phyloP scores from a whole-genome alignment of 345 rosid genomes.

The Eucalyptus victrix region DNA sequence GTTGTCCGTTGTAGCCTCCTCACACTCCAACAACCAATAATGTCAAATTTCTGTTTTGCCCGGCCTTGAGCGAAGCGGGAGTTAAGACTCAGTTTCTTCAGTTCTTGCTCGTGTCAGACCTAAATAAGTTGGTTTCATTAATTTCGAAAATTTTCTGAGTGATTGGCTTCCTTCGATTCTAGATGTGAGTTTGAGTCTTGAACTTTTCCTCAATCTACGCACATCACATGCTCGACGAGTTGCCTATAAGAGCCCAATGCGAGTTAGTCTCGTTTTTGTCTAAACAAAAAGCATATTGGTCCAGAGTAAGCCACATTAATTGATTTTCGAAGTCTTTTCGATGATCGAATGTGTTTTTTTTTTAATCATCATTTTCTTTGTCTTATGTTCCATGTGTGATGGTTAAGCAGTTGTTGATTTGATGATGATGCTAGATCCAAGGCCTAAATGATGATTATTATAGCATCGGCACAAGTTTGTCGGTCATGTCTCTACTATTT shows the following conservation, averaged over 20 bases:
- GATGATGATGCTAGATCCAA: background rate
- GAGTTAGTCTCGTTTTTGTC: background rate
- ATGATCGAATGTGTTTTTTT: background rate
- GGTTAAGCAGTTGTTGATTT: background rate
- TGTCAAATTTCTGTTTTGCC: too few relatives aligned
- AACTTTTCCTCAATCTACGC: background rate
- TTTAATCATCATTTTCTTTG: background rate
- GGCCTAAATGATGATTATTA: background rate
- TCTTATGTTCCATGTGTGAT: background rate
- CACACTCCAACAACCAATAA: too few relatives aligned
- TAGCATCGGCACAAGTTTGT: background rate
- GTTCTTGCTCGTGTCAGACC: too few relatives aligned
- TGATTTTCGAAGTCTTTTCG: background rate
- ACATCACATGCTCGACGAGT: background rate
- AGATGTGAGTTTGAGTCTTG: too few relatives aligned
- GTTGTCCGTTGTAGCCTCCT: too few relatives aligned
- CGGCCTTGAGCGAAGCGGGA: too few relatives aligned
- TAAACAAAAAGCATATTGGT: background rate
- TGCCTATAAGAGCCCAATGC: background rate
- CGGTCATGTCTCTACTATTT: background rate
- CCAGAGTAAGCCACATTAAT: background rate
- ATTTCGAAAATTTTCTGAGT: too few relatives aligned
- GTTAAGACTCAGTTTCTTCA: too few relatives aligned
- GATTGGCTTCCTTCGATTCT: too few relatives aligned
- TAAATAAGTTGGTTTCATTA: too few relatives aligned